Conservation (phyloP, 768 basidiomycete genomes). For the Tephrocybe sp. region DNA sequence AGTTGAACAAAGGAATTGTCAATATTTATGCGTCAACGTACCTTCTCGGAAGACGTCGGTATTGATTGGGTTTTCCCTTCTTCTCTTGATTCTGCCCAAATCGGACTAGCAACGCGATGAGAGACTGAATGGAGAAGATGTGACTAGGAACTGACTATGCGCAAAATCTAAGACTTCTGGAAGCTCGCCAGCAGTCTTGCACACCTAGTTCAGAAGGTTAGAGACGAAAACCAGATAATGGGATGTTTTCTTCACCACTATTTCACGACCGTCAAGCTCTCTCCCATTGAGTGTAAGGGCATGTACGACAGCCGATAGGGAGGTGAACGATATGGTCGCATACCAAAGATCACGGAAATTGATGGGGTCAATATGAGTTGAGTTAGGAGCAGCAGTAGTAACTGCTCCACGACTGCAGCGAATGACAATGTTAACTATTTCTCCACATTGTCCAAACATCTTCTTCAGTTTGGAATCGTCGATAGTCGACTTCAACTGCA, state of each 20-base stretch:
- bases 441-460: conserved; percentile 38
- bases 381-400: conserved; percentile 25
- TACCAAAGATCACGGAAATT: conserved; percentile 44
- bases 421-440: conserved; percentile 30
- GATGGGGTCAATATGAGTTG: conserved; percentile 19
- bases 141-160: conserved; percentile 18
- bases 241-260: conserved; percentile 34
- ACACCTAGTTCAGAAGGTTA: conserved; percentile 27
- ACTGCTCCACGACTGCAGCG: conserved; percentile 44
- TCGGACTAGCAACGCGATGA: conserved; percentile 6
- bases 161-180: conserved; percentile 38
- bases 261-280: conserved; percentile 32
- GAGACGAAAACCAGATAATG: conserved; percentile 1
- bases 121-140: background rate
- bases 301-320: conserved; percentile 31
- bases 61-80: conserved; percentile 4
- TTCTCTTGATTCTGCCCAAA: conserved; percentile 8
- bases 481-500: conserved; percentile 35
- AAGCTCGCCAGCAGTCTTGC: conserved; percentile 34
- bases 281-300: conserved; percentile 43
- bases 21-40: background rate
- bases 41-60: conserved; percentile 1
- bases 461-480: conserved; percentile 30
- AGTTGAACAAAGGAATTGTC: background rate
- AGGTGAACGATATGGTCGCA: conserved; percentile 48